phyloP scores from a whole-genome alignment of 768 basidiomycete genomes.

The Boletus subparvulus region DNA sequence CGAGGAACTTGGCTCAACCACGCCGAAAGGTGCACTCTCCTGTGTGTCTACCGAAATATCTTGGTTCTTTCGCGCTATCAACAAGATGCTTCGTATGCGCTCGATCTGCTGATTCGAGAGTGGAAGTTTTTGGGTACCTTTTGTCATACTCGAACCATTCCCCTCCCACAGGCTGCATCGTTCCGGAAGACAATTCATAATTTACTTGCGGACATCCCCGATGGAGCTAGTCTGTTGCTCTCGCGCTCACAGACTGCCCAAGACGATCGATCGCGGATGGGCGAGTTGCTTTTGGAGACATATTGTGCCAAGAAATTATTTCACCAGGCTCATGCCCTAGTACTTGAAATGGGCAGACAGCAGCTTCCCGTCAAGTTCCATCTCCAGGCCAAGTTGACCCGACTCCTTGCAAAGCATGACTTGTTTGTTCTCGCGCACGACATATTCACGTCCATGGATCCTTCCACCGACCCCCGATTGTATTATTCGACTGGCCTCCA shows the following conservation, averaged over 20 bases:
- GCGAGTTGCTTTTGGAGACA: constrained; percentile 43
- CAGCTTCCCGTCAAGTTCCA: constrained; percentile 28
- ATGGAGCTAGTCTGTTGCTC: constrained; percentile 31
- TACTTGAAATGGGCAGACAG: constrained; percentile 41
- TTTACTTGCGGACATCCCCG: constrained; percentile 31
- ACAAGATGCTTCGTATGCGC: constrained; percentile 31
- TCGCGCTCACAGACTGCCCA: constrained; percentile 24
- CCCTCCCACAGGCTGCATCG: constrained; percentile 15
- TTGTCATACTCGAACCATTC: constrained; percentile 6
- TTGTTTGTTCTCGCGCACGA: constrained; percentile 44
- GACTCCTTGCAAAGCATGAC: constrained; percentile 42
- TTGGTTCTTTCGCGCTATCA: constrained; percentile 37
- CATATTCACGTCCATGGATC: constrained; percentile 38
- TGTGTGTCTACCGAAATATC: constrained; percentile 38
- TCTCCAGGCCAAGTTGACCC: constrained; percentile 39
- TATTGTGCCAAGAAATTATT: constrained; percentile 35
- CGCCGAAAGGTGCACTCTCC: constrained; percentile 22
- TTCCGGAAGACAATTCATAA: constrained; percentile 31
- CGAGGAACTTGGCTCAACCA: constrained; percentile 18
- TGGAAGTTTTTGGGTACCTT: constrained; percentile 35
- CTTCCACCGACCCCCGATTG: constrained; percentile 14
- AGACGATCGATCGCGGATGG: constrained; percentile 32
- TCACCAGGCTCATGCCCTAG: constrained; percentile 41
- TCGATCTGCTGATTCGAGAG: constrained; percentile 42
- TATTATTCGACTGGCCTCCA: constrained; percentile 48